Evolutionary conservation across 2,329 filamentous ascomycete species (phyloP).

Genomic region (Cladosporium sphaerospermum): DNA sequence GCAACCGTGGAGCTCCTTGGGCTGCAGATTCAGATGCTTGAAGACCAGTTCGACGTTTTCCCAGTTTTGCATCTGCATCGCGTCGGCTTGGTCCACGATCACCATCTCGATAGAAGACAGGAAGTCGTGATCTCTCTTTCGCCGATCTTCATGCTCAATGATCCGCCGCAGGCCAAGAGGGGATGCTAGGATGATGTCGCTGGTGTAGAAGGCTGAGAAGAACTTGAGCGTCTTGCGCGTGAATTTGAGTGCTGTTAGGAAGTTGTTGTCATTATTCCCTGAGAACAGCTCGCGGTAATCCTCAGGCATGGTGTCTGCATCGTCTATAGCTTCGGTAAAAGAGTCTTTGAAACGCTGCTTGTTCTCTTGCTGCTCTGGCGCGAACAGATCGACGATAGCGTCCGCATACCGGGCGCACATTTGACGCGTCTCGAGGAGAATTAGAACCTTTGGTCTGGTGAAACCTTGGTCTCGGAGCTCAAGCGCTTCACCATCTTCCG

Average conservation of each 20-base stretch:
- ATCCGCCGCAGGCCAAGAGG: conserved; percentile 85
- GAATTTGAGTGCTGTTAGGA: conserved; percentile 91
- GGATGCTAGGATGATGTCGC: conserved; percentile 88
- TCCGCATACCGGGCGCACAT: conserved; percentile 75
- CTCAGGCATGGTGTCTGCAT: conserved; percentile 67
- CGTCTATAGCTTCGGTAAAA: conserved; percentile 65
- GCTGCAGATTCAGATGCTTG: conserved; percentile 82
- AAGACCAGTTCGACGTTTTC: conserved; percentile 91
- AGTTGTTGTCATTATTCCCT: conserved; percentile 96
- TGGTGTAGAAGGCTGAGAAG: conserved; percentile 92
- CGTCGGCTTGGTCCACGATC: conserved; percentile 85
- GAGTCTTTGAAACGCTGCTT: conserved; percentile 84
- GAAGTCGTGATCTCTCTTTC: conserved; percentile 77
- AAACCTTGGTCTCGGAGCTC: conserved; percentile 92
- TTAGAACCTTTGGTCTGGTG: conserved; percentile 85
- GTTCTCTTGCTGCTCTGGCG: conserved; percentile 90
- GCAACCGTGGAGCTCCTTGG: conserved; percentile 73
- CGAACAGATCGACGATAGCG: conserved; percentile 66
- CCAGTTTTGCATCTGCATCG: conserved; percentile 96
- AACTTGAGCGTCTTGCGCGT: conserved; percentile 93
- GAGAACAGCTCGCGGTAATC: conserved; percentile 87
- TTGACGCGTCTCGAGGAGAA: conserved; percentile 82
- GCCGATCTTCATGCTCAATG: conserved; percentile 70
- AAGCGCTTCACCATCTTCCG: conserved; percentile 54
- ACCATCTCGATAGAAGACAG: conserved; percentile 88